A percentile compares a stretch with the other conserved stretches of the same genome.
Conservation (phyloP, 345 rosid genomes). For the Acer negundo region DNA sequence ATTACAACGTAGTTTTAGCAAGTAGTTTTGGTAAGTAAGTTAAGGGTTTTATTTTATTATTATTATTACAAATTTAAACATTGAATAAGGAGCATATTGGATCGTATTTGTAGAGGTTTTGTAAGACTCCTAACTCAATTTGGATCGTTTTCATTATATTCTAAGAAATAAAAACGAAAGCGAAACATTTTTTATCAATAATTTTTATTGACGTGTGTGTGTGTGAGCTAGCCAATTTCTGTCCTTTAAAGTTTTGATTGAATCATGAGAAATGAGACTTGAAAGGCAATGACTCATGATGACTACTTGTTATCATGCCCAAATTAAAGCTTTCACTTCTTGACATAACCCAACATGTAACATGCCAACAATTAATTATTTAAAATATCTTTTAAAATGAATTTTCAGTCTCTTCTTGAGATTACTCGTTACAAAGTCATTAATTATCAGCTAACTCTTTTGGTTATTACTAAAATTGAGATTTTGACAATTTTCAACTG, state of each 20-base stretch:
- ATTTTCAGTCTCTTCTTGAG: not conserved
- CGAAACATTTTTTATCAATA: too few species aligned
- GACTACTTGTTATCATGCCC: not conserved
- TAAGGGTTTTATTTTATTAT: too few species aligned
- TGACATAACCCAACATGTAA: not conserved
- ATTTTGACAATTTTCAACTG: constrained; percentile 5
- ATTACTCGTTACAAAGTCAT: not conserved
- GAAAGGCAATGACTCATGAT: not conserved
- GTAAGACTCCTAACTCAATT: too few species aligned
- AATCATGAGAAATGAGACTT: too few species aligned
- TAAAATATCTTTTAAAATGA: not conserved
- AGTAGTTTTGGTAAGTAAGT: not conserved
- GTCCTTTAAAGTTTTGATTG: too few species aligned
- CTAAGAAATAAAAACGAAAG: too few species aligned
- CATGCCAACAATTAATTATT: not conserved
- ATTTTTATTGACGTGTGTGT: too few species aligned
- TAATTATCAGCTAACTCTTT: not conserved
- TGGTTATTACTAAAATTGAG: not conserved
- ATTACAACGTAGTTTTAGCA: not conserved
- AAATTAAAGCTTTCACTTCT: not conserved
- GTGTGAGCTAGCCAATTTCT: too few species aligned
- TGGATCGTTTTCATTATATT: too few species aligned
- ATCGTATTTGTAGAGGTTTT: too few species aligned
- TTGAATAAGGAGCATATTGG: too few species aligned
- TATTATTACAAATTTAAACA: too few species aligned